Percentiles rank a stretch among this genome's conserved stretches.
phyloP scores from a whole-genome alignment of 805 yeast genomes.

The Schizosaccharomyces pombe region DNA sequence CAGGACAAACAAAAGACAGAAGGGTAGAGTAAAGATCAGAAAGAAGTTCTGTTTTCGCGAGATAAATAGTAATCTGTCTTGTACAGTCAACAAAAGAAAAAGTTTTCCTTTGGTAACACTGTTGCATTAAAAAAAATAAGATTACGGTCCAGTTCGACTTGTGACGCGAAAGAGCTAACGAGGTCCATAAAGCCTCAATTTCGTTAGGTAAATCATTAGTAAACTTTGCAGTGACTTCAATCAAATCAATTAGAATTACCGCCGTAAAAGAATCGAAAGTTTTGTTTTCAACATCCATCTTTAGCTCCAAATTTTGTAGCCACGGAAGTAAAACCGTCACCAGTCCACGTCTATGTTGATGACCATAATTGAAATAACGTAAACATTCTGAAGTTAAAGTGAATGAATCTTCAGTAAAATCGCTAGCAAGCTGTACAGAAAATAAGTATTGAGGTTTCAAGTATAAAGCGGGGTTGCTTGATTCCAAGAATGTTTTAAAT shows the following conservation, averaged over 20 bases:
- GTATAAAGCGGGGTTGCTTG: conserved; percentile 37
- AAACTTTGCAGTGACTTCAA: conserved; percentile 64
- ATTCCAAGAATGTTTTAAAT: neutral
- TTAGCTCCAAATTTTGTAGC: conserved; percentile 63
- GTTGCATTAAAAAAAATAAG: conserved; percentile 41
- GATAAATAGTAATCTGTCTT: conserved; percentile 57
- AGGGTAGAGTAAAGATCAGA: conserved; percentile 37
- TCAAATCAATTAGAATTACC: conserved; percentile 59
- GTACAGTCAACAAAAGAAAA: conserved; percentile 55
- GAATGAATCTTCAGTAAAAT: conserved; percentile 34
- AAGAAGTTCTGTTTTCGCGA: conserved; percentile 29
- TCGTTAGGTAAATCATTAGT: conserved; percentile 58
- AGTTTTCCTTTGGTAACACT: conserved; percentile 46
- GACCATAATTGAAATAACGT: conserved; percentile 38
- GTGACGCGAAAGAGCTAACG: conserved; percentile 56
- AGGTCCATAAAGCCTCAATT: conserved; percentile 87
- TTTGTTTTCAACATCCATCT: conserved; percentile 22
- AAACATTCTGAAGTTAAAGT: conserved; percentile 50
- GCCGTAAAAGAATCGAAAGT: conserved; percentile 20
- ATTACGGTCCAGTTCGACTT: conserved; percentile 48
- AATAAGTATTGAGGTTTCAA: conserved; percentile 66
- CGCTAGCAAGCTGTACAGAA: conserved; percentile 43
- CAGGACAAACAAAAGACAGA: conserved; percentile 53
- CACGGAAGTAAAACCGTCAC: conserved; percentile 69
- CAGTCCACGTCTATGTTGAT: conserved; percentile 48